Evolutionary conservation across 2,329 filamentous ascomycete genomes (phyloP), one percentile per base, ranked within the genome.

Genomic region (Dactylellina sp.): DNA sequence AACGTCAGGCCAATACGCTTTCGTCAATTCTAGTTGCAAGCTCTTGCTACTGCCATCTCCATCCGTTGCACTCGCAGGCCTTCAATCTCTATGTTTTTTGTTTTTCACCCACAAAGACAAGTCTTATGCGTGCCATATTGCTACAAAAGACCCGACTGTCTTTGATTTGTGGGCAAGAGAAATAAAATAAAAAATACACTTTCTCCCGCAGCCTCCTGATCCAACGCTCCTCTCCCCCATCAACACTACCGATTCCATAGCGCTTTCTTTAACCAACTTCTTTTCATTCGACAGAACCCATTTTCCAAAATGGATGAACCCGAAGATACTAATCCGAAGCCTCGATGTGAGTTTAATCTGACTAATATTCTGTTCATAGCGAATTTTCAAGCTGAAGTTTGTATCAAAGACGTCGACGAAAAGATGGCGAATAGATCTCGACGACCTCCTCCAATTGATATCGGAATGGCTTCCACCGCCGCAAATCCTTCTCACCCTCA

Each of bases 361-460:
- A 9, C 9, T 7, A 20, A 25, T 25, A n/a, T 28, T 28, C 18
- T 11, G 12, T 16, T n/a, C 24, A 12, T 16, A 20, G 39, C 14
- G 6, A 11, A 22, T n/a, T n/a, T 7, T 2, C 1, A 55, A 39
- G 16, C 52, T 39, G 11, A 55, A 22, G 1, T 24, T 11, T 14
- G 24, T 18, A 55, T 35, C 5, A 22, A 39, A 68, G 63, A 60
- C 46, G 42, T 42, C 52, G 62, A 57, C 22, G 63, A 60, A 53
- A 53, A 59, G 39, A 52, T 24, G 46, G 37, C 39, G 5, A 57
- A 28, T 28, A 42, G 32, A 55, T 55, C 60, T 44, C 49, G 39
- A 24, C 37, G 49, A 32, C 60, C 60, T 9, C 60, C 60, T 14
- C 39, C 56, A 9, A 40, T 70, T 46, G n/a, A 53, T 18, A 49